Evolutionary conservation across 2,329 filamentous ascomycete genomes (phyloP), one percentile per base, ranked within the genome.

Genomic region (Colletotrichum sp.): DNA sequence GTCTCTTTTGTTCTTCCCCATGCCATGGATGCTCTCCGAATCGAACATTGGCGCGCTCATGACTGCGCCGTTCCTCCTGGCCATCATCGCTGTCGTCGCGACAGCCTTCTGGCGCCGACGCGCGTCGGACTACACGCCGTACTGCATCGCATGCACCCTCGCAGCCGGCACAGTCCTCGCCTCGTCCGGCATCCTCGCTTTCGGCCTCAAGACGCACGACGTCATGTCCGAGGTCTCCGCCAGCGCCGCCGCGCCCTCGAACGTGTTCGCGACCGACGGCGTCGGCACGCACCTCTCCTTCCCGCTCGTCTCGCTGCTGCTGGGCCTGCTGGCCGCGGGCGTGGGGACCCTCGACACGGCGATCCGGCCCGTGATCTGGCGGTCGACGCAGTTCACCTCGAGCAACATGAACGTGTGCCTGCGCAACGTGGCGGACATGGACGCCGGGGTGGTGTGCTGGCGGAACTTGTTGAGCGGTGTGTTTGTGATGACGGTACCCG

Each of bases 371-470:
- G 80, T 88, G 30, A 83, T 90, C 60, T 83, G 84, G 30, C 84
- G 85, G n/a, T 90, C 88, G 36, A 87, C 88, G 9, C 86, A 86
- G 62, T 90, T 88, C 77, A 90, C 88, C 1, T 87, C 85, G 5
- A 84, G 87, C 8, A 90, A 85, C 79, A 82, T 90, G 28, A 83
- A 82, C n/a, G 82, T 86, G 15, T 85, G 85, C 28, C 83, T 89
- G 69, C 86, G 88, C 34, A 88, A 85, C 78, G 86, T 86, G 18
- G 84, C 84, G 16, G 88, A 90, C 78, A 90, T 91, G 89, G 81
- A 85, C 30, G 85, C 83, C 5, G 86, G 83, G 34, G 83, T 89
- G 4, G 76, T 81, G 3, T 83, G 86, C 49, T 85, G 87, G 82
- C 84, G 87, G 26, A 84, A 81, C 15, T 63, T 89, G 18, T 79